A percentile compares a stretch with the other conserved stretches of the same genome.
phyloP scores from a whole-genome alignment of 257 asterid genomes.

The Verbascum thapsus region DNA sequence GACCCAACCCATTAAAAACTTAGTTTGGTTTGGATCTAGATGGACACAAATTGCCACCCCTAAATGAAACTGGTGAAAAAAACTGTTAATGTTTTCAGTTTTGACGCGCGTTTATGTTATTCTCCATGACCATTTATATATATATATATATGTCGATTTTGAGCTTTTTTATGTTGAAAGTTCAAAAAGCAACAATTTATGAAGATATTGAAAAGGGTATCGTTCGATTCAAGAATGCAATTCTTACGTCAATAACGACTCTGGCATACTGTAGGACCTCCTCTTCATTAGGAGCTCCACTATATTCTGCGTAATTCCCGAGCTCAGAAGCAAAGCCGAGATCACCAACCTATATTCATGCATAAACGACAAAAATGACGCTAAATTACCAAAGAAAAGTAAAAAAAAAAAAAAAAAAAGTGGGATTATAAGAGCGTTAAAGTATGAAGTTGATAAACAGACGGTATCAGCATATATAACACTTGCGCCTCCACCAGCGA shows the following conservation, averaged over 20 bases:
- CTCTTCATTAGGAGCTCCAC: constrained; percentile 97
- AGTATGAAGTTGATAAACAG: constrained; percentile 33
- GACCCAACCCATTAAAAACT: too few relatives aligned
- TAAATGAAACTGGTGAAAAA: too few relatives aligned
- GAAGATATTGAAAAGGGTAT: too few relatives aligned
- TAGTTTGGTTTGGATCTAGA: too few relatives aligned
- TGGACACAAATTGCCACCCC: too few relatives aligned
- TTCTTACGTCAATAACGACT: constrained; percentile 88
- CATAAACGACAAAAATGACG: not conserved
- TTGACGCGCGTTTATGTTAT: too few relatives aligned
- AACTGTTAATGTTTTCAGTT: too few relatives aligned
- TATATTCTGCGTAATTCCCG: constrained; percentile 93
- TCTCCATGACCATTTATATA: too few relatives aligned
- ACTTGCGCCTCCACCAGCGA: constrained; percentile 99
- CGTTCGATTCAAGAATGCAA: too few relatives aligned
- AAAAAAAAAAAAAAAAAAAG: not conserved
- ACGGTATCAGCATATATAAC: constrained; percentile 95
- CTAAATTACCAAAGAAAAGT: constrained; percentile 7
- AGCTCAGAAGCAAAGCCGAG: constrained; percentile 95
- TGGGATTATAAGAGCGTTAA: constrained; percentile 1
- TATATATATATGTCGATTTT: too few relatives aligned
- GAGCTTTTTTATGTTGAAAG: too few relatives aligned
- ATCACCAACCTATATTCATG: constrained; percentile 72
- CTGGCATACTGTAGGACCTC: constrained; percentile 96
- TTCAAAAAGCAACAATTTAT: too few relatives aligned